Conservation (phyloP, 2,329 filamentous ascomycete genomes). For the Cladobotryum protrusum region DNA sequence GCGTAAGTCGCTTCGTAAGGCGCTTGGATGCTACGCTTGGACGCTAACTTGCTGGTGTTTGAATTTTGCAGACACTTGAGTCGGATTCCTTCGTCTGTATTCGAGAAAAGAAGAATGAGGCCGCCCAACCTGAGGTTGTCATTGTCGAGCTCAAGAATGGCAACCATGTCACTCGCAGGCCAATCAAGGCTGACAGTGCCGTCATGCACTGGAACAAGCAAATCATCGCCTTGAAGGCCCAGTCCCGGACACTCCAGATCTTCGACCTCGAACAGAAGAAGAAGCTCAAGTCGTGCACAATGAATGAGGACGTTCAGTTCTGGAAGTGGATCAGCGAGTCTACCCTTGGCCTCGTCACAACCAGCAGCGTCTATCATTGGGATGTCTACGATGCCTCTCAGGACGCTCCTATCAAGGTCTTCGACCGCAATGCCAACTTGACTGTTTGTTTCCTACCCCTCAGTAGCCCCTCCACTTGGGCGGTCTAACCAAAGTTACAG, state of each 20-base stretch:
- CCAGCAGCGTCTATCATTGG: constrained; percentile 92
- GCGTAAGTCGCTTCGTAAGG: constrained; percentile 46
- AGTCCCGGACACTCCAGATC: constrained; percentile 91
- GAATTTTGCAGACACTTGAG: constrained; percentile 75
- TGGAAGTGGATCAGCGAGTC: constrained; percentile 98
- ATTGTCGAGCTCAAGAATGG: constrained; percentile 97
- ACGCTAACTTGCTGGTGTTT: background rate
- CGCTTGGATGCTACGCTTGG: constrained; percentile 3
- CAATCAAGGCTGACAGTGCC: constrained; percentile 98
- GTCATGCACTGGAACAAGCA: constrained; percentile 98
- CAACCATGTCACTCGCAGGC: constrained; percentile 89
- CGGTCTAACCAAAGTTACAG: constrained; percentile 36
- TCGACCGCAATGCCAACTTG: constrained; percentile 89
- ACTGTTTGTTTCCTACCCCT: constrained; percentile 49
- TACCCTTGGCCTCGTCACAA: constrained; percentile 83
- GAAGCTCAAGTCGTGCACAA: constrained; percentile 93
- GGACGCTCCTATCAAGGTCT: constrained; percentile 77
- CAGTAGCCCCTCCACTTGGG: background rate
- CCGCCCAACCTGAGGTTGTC: constrained; percentile 84
- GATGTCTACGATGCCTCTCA: constrained; percentile 85
- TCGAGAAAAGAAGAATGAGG: constrained; percentile 84
- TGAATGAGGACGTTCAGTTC: constrained; percentile 96
- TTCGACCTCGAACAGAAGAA: constrained; percentile 90
- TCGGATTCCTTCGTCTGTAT: constrained; percentile 96
- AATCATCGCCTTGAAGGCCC: constrained; percentile 93